Conservation (phyloP, 495 filamentous ascomycete genomes). For the Daldinia childiae region DNA sequence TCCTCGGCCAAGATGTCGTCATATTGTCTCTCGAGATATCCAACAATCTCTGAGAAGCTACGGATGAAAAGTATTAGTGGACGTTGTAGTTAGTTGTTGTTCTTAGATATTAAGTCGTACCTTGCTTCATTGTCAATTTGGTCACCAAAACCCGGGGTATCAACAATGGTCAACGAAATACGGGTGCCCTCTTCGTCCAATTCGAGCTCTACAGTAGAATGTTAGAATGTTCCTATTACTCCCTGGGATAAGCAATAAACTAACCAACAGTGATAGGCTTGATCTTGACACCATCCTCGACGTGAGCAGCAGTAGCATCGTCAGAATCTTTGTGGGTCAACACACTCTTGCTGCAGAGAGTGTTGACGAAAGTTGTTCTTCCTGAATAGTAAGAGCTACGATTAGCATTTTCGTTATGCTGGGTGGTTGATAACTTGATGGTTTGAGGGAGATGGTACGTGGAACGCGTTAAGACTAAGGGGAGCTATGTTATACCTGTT, state of each 20-base stretch:
- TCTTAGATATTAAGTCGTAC: conserved; percentile 58
- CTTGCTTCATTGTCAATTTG: conserved; percentile 99
- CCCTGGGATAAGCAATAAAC: conserved; percentile 43
- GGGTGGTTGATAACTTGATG: conserved; percentile 3
- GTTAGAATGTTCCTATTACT: conserved; percentile 33
- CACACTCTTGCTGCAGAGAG: conserved; percentile 94
- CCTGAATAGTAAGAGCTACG: conserved; percentile 60
- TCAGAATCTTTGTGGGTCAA: conserved; percentile 88
- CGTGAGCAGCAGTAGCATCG: conserved; percentile 84
- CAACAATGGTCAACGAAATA: conserved; percentile 96
- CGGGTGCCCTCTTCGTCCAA: conserved; percentile 98
- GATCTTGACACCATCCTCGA: conserved; percentile 97
- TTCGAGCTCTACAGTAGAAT: conserved; percentile 75
- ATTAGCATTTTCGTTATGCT: conserved; percentile 38
- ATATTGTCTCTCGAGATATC: conserved; percentile 97
- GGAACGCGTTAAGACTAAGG: conserved; percentile 26
- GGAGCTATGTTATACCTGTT: conserved; percentile 75
- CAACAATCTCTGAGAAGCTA: conserved; percentile 96
- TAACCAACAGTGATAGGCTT: conserved; percentile 97
- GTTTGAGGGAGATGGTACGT: conserved; percentile 10
- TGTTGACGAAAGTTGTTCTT: conserved; percentile 99
- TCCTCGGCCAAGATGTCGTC: conserved; percentile 99
- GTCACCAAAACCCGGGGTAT: conserved; percentile 98
- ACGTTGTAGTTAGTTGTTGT: conserved; percentile 7
- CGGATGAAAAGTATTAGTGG: conserved; percentile 17